Percentiles rank a stretch among this genome's conserved stretches.
phyloP scores from a whole-genome alignment of 129 eudicot genomes.

The Chrysanthemum lavandulifolium region DNA sequence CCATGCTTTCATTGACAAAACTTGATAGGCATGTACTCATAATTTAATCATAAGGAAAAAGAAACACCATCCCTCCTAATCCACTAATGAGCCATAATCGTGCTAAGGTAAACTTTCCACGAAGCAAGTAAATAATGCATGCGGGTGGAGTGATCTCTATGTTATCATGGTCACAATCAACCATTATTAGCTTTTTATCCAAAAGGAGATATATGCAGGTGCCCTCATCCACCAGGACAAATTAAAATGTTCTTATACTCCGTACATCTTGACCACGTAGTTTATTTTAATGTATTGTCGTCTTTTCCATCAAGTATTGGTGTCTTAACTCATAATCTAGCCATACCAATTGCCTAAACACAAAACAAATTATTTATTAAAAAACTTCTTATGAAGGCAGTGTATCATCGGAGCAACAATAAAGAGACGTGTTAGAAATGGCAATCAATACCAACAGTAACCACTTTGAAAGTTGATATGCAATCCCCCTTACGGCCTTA shows the following conservation, averaged over 20 bases:
- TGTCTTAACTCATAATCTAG: not conserved
- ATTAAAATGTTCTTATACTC: constrained; percentile 2
- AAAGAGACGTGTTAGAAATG: not conserved
- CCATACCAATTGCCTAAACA: constrained; percentile 18
- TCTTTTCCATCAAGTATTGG: not conserved
- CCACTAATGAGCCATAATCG: constrained; percentile 16
- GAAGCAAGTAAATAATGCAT: constrained; percentile 3
- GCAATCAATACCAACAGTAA: too few species aligned
- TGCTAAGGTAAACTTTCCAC: constrained; percentile 16
- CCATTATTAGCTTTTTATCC: constrained; percentile 25
- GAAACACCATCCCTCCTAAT: not conserved
- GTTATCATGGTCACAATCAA: constrained; percentile 14
- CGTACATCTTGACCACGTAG: not conserved
- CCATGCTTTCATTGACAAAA: constrained; percentile 14
- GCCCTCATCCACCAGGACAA: not conserved
- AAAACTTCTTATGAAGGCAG: not conserved
- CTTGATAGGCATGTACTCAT: not conserved
- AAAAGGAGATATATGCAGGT: constrained; percentile 5
- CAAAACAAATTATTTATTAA: not conserved
- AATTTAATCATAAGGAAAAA: not conserved
- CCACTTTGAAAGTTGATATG: not conserved
- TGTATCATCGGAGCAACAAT: not conserved
- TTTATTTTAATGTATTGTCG: not conserved
- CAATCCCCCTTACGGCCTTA: not conserved
- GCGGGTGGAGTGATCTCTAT: not conserved